Evolutionary conservation across 2,329 filamentous ascomycete genomes (phyloP).

Genomic region (Verticillium nubilum): DNA sequence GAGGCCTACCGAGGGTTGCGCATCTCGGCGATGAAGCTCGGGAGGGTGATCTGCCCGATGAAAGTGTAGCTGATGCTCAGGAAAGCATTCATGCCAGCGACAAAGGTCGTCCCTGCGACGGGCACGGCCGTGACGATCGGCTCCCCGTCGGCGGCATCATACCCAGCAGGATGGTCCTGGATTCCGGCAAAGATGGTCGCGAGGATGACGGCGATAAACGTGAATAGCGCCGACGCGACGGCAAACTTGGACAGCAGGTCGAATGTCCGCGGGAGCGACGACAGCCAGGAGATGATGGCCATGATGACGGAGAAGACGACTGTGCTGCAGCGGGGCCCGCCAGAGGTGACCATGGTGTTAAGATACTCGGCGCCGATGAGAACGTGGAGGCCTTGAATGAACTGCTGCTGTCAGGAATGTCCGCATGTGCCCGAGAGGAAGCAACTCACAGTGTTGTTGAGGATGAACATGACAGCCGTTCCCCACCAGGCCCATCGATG

Average conservation of each 20-base stretch:
- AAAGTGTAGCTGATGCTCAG: conserved; percentile 96
- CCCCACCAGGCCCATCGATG: conserved; percentile 66
- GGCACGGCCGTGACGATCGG: conserved; percentile 67
- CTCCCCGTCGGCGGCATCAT: conserved; percentile 46
- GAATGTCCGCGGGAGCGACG: conserved; percentile 82
- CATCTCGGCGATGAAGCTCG: conserved; percentile 96
- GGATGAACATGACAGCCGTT: conserved; percentile 78
- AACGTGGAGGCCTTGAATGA: conserved; percentile 65
- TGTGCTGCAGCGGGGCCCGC: conserved; percentile 63
- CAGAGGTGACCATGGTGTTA: conserved; percentile 75
- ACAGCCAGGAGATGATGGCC: conserved; percentile 69
- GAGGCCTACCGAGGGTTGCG: conserved; percentile 51
- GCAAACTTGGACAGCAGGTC: conserved; percentile 72
- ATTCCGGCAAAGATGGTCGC: conserved; percentile 78
- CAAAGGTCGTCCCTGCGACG: conserved; percentile 66
- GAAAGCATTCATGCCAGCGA: conserved; percentile 79
- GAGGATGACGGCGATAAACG: conserved; percentile 81
- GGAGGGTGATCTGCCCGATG: conserved; percentile 90
- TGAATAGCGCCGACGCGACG: conserved; percentile 76
- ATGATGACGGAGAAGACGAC: conserved; percentile 74
- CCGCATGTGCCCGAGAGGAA: background rate
- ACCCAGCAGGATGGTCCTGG: conserved; percentile 67
- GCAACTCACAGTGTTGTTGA: conserved; percentile 70
- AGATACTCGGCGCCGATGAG: conserved; percentile 81
- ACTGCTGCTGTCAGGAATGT: background rate